Evolutionary conservation across 441 rosid genomes (phyloP).

Genomic region (Daphne laureola): DNA sequence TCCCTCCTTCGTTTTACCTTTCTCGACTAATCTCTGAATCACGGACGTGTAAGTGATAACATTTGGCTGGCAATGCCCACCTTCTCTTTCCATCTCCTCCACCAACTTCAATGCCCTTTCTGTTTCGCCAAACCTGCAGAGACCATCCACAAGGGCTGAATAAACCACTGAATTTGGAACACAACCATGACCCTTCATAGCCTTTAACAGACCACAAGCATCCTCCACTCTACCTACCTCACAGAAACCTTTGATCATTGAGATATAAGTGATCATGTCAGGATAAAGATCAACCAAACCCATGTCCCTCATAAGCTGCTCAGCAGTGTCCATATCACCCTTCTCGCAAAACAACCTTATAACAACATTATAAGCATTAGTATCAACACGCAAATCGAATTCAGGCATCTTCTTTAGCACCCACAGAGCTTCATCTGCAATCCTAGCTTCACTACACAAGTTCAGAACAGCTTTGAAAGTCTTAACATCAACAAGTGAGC

Average conservation of each 20-base stretch:
- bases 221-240: slow-evolving; percentile 45
- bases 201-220: slow-evolving; percentile 44
- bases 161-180: slow-evolving; percentile 47
- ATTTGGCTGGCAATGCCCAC: slow-evolving; percentile 48
- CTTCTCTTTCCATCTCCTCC: slow-evolving; percentile 63
- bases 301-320: slow-evolving; percentile 62
- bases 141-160: slow-evolving; percentile 58
- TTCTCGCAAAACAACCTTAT: slow-evolving; percentile 58
- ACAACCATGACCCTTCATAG: slow-evolving; percentile 48
- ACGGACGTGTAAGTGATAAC: slow-evolving; percentile 59
- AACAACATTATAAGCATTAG: slow-evolving; percentile 44
- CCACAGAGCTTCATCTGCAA: slow-evolving; percentile 64
- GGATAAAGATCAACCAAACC: slow-evolving; percentile 53
- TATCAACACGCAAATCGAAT: slow-evolving; percentile 42
- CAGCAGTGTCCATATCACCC: slow-evolving; percentile 49
- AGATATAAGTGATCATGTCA: slow-evolving; percentile 49
- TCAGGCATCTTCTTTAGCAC: slow-evolving; percentile 61
- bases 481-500: slow-evolving; percentile 44
- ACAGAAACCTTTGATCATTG: slow-evolving; percentile 60
- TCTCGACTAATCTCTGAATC: slow-evolving; percentile 51
- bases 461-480: slow-evolving; percentile 48
- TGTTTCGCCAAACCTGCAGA: slow-evolving; percentile 41
- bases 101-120: slow-evolving; percentile 55
- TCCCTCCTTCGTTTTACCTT: slow-evolving; percentile 47
- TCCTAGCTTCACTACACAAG: slow-evolving; percentile 58